Percentiles rank a stretch among this genome's conserved stretches.
Evolutionary conservation across 2,329 filamentous ascomycete genomes (phyloP).

Genomic region (Pseudogymnoascus sp.): DNA sequence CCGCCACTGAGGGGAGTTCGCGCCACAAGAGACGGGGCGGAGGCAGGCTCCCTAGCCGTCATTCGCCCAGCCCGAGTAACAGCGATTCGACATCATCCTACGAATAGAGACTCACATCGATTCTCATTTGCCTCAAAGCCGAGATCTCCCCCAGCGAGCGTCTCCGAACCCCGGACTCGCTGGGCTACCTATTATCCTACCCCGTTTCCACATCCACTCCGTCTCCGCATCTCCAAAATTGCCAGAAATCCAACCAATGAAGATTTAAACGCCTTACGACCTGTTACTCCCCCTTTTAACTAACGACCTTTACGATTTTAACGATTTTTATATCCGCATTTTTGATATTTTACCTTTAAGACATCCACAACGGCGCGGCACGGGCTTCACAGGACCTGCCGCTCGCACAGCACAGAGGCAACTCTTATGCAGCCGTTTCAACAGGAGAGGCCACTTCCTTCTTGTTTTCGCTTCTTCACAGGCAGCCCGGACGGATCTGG

Average conservation of each 20-base stretch:
- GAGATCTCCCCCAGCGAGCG: constrained; percentile 12
- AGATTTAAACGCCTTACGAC: constrained; percentile 14
- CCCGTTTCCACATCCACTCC: constrained; percentile 10
- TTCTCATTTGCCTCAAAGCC: constrained; percentile 11
- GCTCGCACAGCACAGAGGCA: constrained; percentile 23
- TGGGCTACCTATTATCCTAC: constrained; percentile 7
- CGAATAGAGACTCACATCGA: constrained; percentile 12
- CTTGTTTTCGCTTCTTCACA: background rate
- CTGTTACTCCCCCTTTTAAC: constrained; percentile 1
- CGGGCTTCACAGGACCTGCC: constrained; percentile 26
- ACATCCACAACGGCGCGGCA: constrained; percentile 15
- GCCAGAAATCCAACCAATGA: background rate
- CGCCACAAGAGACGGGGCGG: constrained; percentile 24
- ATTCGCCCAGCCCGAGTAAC: constrained; percentile 26
- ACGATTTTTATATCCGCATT: constrained; percentile 18
- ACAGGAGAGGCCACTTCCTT: constrained; percentile 19
- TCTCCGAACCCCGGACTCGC: constrained; percentile 13
- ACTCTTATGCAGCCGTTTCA: constrained; percentile 25
- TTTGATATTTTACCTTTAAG: constrained; percentile 4
- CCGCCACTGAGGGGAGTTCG: constrained; percentile 33
- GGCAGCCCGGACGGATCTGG: background rate
- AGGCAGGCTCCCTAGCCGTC: constrained; percentile 22
- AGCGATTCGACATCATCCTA: constrained; percentile 27
- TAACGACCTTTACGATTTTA: constrained; percentile 10
- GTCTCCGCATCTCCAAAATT: background rate